Conservation (phyloP, 208 protist species). For the Crithidia bombi region DNA sequence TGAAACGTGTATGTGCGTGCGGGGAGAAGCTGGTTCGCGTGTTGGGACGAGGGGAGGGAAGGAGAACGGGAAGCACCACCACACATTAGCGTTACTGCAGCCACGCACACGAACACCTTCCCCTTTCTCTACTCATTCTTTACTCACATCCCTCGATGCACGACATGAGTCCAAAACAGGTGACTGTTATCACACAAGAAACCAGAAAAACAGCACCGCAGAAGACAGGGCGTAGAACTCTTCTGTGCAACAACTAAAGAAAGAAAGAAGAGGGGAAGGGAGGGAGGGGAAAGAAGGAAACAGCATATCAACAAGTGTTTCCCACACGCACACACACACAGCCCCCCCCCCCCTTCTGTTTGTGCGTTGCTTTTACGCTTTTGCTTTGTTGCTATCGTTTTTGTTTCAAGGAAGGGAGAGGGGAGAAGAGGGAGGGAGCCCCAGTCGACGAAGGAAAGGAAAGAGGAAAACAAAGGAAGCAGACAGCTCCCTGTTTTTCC, state of each 20-base stretch:
- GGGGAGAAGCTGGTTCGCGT: no score
- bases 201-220: background rate
- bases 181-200: no score
- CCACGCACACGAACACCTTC: no score
- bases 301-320: background rate
- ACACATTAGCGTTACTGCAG: no score
- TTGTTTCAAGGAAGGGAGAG: background rate
- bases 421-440: background rate
- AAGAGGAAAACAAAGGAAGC: slow-evolving; percentile 28
- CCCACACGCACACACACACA: background rate
- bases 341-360: no score
- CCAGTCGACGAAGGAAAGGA: background rate
- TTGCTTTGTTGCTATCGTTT: background rate
- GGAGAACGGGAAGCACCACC: no score
- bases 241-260: background rate
- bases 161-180: no score
- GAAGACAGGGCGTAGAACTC: background rate
- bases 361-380: background rate
- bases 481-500: no score
- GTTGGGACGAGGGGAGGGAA: no score
- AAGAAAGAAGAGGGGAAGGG: background rate
- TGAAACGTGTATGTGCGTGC: no score
- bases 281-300: background rate
- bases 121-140: no score
- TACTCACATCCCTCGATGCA: no score